These are phyloP conservation scores for Xylaria sp. DNA, from an alignment of 2,329 filamentous ascomycete species.

Conservation along the genomic window DNA sequence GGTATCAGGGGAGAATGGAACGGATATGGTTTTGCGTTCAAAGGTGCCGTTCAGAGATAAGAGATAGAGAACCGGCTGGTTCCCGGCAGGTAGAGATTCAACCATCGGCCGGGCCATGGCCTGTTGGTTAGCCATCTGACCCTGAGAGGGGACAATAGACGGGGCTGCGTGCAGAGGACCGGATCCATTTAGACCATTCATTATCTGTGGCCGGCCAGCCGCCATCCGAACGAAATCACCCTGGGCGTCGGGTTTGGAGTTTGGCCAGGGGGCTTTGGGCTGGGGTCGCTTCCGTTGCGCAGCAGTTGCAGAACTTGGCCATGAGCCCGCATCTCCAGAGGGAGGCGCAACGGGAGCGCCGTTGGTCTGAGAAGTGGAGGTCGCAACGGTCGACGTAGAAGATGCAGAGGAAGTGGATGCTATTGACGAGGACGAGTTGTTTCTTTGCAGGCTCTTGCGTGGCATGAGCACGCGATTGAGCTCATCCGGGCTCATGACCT, in stretches of 20 bases:
- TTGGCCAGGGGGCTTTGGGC: slow-evolving; percentile 61
- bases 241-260: slow-evolving; percentile 58
- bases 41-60: slow-evolving; percentile 95
- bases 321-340: slow-evolving; percentile 60
- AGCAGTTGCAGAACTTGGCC: slow-evolving; percentile 57
- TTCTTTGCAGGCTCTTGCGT: slow-evolving; percentile 85
- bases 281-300: slow-evolving; percentile 62
- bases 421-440: slow-evolving; percentile 90
- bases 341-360: slow-evolving; percentile 60
- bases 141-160: slow-evolving; percentile 52
- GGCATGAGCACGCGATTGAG: slow-evolving; percentile 88
- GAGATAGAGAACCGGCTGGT: slow-evolving; percentile 83
- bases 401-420: slow-evolving; percentile 70
- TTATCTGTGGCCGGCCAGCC: slow-evolving; percentile 51
- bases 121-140: slow-evolving; percentile 55
- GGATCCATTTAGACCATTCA: slow-evolving; percentile 56
- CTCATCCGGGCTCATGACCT: slow-evolving; percentile 81
- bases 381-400: slow-evolving; percentile 71
- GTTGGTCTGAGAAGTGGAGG: slow-evolving; percentile 68
- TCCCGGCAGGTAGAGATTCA: slow-evolving; percentile 70
- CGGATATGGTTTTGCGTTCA: slow-evolving; percentile 93
- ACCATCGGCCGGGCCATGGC: slow-evolving; percentile 71
- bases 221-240: slow-evolving; percentile 59
- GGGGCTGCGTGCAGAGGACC: slow-evolving; percentile 53
- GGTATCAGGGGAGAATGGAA: slow-evolving; percentile 93